phyloP scores from a whole-genome alignment of 2,329 filamentous ascomycete species.

The Decorospora gaudefroyi region DNA sequence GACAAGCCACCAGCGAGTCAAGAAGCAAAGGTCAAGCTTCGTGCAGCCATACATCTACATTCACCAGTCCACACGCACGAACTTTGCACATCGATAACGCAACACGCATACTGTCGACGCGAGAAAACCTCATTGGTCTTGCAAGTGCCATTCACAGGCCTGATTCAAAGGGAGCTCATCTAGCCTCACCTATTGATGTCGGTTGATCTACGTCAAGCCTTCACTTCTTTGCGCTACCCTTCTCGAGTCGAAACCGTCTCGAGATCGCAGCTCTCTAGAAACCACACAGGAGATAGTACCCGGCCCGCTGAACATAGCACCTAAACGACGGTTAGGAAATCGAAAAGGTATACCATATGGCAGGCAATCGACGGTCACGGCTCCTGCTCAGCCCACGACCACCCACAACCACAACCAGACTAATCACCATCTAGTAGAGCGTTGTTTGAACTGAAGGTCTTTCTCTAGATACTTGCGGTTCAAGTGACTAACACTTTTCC shows the following conservation, averaged over 20 bases:
- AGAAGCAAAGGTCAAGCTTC: constrained; percentile 30
- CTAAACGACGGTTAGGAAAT: constrained; percentile 25
- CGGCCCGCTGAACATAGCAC: constrained; percentile 54
- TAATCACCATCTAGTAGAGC: constrained; percentile 42
- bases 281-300: constrained; percentile 59
- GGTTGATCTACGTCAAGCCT: constrained; percentile 61
- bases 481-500: constrained; percentile 38
- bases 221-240: constrained; percentile 59
- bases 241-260: constrained; percentile 61
- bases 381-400: constrained; percentile 34
- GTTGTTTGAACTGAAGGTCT: constrained; percentile 42
- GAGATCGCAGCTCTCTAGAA: constrained; percentile 61
- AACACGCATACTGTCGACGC: constrained; percentile 22
- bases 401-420: constrained; percentile 34
- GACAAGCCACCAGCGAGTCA: constrained; percentile 32
- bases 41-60: constrained; percentile 31
- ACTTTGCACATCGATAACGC: constrained; percentile 29
- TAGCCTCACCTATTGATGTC: constrained; percentile 57
- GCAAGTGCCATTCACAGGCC: constrained; percentile 17
- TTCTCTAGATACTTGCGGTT: constrained; percentile 33
- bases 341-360: constrained; percentile 48
- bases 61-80: constrained; percentile 26
- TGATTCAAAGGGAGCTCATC: constrained; percentile 36
- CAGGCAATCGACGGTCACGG: constrained; percentile 42
- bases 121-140: constrained; percentile 27